phyloP scores from a whole-genome alignment of 2,329 filamentous ascomycete genomes.

The Scedosporium boydii region DNA sequence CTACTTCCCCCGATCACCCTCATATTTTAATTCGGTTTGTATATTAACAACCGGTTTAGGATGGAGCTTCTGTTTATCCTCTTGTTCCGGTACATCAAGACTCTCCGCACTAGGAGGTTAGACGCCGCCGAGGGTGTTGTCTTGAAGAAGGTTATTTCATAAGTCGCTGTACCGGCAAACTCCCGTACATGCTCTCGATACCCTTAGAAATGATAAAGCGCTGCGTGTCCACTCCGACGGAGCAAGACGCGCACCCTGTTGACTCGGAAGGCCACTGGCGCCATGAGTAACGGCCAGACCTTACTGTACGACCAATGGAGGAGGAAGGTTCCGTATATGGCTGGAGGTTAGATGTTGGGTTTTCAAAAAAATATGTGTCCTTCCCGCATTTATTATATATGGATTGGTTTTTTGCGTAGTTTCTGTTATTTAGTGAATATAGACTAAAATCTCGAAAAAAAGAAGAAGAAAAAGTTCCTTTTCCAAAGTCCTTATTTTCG shows the following conservation, averaged over 20 bases:
- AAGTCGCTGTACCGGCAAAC: background rate
- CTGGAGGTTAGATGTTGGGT: background rate
- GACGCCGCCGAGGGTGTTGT: background rate
- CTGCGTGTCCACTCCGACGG: too few species aligned
- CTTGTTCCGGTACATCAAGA: constrained; percentile 71
- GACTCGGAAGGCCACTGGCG: background rate
- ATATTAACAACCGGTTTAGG: constrained; percentile 27
- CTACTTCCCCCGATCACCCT: background rate
- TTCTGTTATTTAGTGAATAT: background rate
- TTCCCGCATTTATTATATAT: background rate
- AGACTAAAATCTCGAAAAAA: background rate
- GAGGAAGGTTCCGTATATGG: background rate
- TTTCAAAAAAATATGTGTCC: background rate
- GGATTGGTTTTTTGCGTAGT: background rate
- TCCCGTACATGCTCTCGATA: background rate
- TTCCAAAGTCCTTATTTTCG: too few species aligned
- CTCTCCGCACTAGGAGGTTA: constrained; percentile 33
- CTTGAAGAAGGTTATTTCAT: constrained; percentile 3
- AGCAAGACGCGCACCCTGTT: too few species aligned
- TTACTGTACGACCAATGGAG: background rate
- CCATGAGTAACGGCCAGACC: background rate
- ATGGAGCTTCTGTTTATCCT: constrained; percentile 85
- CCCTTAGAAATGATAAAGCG: background rate
- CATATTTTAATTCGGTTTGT: background rate
- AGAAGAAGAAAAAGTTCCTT: too few species aligned